Evolutionary conservation across 257 asterid species (phyloP), one percentile per base, ranked within the genome.

Genomic region (Nicotiana tabacum): DNA sequence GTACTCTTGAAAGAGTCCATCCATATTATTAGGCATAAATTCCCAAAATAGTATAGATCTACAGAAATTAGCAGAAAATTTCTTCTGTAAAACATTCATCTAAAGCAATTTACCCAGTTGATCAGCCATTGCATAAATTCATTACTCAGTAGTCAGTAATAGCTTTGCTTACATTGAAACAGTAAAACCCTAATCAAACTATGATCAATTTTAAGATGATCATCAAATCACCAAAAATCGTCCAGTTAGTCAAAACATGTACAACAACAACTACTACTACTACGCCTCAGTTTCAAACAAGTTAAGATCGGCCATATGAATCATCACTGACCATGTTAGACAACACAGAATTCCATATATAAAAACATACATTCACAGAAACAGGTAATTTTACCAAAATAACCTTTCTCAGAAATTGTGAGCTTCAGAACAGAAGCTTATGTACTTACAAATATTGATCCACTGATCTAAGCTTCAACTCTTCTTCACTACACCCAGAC

Each of bases 401-500:
- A 74, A 13, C 61, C 61, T 46, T 74, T 8, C 46, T 2, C 29
- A 76, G 5, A 76, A 53, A 51, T 51, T 76, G 64, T 51, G 2
- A 51, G 39, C 43, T 29, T 27, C 64, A 33, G 18, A 17, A n/a
- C 18, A 57, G 2, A 64, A 17, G 39, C 27, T 27, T 61, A 81
- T 67, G 66, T 13, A 89, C 95, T 89, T 88, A 87, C 91, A 83
- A 61, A 82, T 84, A 74, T 66, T 83, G 88, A 88, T 87, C 88
- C 85, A 83, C 85, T 27, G 77, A 82, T 46, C 82, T 51, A 83
- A 81, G 72, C 87, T 83, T 81, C 84, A 77, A 35, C 77, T 74
- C 77, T 85, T 48, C 16, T 81, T 76, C 83, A 68, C 88, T 80
- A 81, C 82, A 77, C 57, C 86, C 83, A 57, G 83, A 27, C 53